These are phyloP conservation scores for Apiotrichum siamense DNA, from an alignment of 1,284 basidiomycete genomes.

Conservation along the genomic window DNA sequence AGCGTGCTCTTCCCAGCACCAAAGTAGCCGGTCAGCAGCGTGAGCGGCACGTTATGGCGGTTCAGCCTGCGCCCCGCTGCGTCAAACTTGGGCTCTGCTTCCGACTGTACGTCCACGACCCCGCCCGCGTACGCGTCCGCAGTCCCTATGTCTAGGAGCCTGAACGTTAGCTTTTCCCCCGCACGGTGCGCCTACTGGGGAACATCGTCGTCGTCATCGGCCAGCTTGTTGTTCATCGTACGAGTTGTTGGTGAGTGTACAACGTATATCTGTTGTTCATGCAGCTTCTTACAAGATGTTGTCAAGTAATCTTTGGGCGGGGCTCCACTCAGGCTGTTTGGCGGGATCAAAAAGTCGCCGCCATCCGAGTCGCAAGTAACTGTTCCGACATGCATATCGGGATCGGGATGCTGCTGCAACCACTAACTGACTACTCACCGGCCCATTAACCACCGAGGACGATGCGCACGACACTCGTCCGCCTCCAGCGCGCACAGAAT, in stretches of 20 bases:
- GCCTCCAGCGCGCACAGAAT: too few relatives aligned
- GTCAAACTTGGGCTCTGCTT: background rate
- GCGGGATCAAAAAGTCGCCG: constrained; percentile 6
- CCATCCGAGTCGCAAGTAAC: background rate
- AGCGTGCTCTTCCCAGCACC: constrained; percentile 83
- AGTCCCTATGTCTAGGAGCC: constrained; percentile 4
- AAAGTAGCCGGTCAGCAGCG: constrained; percentile 84
- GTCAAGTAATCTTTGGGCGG: background rate
- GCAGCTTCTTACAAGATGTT: too few relatives aligned
- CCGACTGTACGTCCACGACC: too few relatives aligned
- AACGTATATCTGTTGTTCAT: background rate
- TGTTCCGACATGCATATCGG: background rate
- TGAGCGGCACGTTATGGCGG: constrained; percentile 63
- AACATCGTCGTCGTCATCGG: constrained; percentile 15
- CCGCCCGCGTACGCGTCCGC: background rate
- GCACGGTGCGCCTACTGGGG: constrained; percentile 4
- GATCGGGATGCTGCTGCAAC: background rate
- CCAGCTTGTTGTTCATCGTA: background rate
- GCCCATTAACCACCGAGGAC: too few relatives aligned
- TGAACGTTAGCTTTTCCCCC: background rate
- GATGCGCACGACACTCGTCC: background rate
- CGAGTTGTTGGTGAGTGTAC: background rate
- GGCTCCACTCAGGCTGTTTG: background rate
- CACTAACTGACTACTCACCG: background rate
- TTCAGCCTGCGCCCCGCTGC: constrained; percentile 14